phyloP scores from a whole-genome alignment of 306 rosid genomes.

The Quercus suber region DNA sequence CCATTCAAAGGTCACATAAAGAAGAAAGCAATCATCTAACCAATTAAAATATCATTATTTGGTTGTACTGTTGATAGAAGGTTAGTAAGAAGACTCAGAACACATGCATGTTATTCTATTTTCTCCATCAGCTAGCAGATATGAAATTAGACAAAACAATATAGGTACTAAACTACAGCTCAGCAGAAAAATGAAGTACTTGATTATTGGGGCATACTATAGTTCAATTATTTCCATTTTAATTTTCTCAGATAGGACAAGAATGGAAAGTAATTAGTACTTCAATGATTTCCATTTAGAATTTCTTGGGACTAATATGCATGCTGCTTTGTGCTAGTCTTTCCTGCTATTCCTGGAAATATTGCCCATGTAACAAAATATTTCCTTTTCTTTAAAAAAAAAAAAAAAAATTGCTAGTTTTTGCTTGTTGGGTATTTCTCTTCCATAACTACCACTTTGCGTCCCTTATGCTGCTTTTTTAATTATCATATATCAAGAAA shows the following conservation, averaged over 20 bases:
- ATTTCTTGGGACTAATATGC: background rate
- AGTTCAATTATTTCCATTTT: background rate
- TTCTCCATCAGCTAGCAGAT: background rate
- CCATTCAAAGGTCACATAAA: slow-evolving; percentile 14
- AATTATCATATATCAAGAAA: too few species aligned
- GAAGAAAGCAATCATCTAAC: slow-evolving; percentile 10
- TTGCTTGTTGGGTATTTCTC: too few species aligned
- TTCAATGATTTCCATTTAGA: background rate
- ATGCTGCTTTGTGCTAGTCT: background rate
- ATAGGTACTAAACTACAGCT: background rate
- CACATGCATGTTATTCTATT: too few species aligned
- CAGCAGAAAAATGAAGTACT: background rate
- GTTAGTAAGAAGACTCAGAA: too few species aligned
- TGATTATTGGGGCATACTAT: background rate
- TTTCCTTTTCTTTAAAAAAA: background rate
- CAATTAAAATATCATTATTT: background rate
- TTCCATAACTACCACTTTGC: too few species aligned
- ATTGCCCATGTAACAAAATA: background rate
- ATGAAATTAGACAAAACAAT: background rate
- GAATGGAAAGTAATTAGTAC: background rate
- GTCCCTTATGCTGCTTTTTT: too few species aligned
- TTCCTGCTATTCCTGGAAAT: background rate
- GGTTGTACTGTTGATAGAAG: too few species aligned
- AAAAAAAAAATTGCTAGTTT: too few species aligned
- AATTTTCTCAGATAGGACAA: background rate